These are phyloP conservation scores for Favolaschia claudopus DNA, from an alignment of 768 basidiomycete genomes.

Conservation along the genomic window DNA sequence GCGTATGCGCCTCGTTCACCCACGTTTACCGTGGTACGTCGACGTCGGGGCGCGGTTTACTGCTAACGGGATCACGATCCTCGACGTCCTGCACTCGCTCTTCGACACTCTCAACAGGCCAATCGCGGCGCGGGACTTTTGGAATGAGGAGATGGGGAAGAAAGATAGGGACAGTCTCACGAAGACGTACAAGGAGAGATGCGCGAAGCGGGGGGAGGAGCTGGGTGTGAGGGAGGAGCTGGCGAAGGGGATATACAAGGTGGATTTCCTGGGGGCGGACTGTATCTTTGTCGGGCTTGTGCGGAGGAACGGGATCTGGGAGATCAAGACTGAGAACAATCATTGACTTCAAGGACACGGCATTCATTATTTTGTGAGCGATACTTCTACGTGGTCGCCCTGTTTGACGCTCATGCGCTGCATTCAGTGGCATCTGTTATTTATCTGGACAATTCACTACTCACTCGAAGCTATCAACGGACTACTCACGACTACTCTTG, in stretches of 20 bases:
- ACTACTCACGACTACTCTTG: too few relatives aligned
- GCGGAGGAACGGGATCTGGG: conserved; percentile 54
- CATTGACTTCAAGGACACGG: not conserved
- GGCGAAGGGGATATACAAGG: conserved; percentile 47
- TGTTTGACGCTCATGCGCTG: too few relatives aligned
- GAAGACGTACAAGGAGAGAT: conserved; percentile 46
- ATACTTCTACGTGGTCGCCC: too few relatives aligned
- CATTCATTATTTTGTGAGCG: too few relatives aligned
- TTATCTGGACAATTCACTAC: too few relatives aligned
- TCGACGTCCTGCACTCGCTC: conserved; percentile 51
- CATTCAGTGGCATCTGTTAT: too few relatives aligned
- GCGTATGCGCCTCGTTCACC: conserved; percentile 54
- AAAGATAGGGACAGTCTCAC: conserved; percentile 46
- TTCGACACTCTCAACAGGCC: conserved; percentile 40
- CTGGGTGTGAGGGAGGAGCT: conserved; percentile 34
- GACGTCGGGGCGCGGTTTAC: conserved; percentile 45
- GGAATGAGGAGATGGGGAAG: conserved; percentile 51
- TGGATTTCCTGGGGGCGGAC: conserved; percentile 55
- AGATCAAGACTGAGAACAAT: conserved; percentile 35
- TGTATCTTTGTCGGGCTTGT: conserved; percentile 45
- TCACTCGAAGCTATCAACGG: too few relatives aligned
- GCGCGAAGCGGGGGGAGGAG: conserved; percentile 20
- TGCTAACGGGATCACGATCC: conserved; percentile 48
- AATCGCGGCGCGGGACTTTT: conserved; percentile 51
- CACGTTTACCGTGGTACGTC: conserved; percentile 58